These are phyloP conservation scores for Eucommia ulmoides DNA, from an alignment of 257 asterid genomes.

Conservation along the genomic window DNA sequence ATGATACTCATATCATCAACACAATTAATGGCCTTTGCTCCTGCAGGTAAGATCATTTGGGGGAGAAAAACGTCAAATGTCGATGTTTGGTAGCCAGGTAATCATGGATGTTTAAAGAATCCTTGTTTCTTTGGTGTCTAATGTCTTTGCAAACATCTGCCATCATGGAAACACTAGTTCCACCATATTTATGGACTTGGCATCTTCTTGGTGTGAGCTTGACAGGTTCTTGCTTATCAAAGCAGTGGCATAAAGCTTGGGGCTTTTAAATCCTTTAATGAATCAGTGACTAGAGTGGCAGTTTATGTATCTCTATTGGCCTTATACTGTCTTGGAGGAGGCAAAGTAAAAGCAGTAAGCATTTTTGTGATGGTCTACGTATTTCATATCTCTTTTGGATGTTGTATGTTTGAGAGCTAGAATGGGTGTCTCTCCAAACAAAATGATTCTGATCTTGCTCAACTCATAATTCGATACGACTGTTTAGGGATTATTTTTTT, in stretches of 20 bases:
- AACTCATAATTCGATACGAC: no score
- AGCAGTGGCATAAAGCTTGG: constrained; percentile 81
- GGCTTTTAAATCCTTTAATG: constrained; percentile 72
- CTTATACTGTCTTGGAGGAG: constrained; percentile 90
- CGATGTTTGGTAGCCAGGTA: constrained; percentile 75
- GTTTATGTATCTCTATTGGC: constrained; percentile 85
- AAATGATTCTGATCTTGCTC: background rate
- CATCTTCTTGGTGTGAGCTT: constrained; percentile 8
- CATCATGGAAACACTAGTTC: background rate
- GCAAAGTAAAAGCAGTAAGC: constrained; percentile 96
- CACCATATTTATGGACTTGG: background rate
- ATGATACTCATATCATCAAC: no score
- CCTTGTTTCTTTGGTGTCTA: no score
- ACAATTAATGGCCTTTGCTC: constrained; percentile 5
- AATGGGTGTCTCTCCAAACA: background rate
- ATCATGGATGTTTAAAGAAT: no score
- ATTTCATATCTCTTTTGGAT: constrained; percentile 3
- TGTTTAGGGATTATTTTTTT: no score
- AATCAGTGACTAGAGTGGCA: constrained; percentile 88
- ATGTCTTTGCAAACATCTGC: no score
- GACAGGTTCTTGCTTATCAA: constrained; percentile 72
- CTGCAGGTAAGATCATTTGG: constrained; percentile 90
- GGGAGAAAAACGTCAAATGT: constrained; percentile 93
- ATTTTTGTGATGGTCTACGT: constrained; percentile 12
- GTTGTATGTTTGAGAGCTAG: background rate